Conservation (phyloP, 1,284 basidiomycete genomes). For the Moniliophthora roreri region DNA sequence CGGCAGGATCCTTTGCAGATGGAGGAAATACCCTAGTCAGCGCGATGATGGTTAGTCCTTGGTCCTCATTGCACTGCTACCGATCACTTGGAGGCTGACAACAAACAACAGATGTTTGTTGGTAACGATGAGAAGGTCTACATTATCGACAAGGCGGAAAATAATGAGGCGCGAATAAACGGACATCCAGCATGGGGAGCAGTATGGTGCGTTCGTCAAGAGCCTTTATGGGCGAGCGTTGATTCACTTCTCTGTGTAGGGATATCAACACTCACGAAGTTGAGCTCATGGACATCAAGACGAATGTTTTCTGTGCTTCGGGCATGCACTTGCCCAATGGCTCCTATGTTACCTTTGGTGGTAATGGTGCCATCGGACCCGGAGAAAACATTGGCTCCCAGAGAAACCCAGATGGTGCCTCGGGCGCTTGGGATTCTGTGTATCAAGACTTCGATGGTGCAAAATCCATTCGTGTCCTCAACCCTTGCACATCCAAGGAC, state of each 20-base stretch:
- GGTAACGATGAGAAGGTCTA: conserved; percentile 57
- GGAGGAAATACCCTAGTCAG: conserved; percentile 23
- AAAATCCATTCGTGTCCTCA: conserved; percentile 70
- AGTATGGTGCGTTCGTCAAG: conserved; percentile 50
- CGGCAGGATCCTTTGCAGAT: conserved; percentile 21
- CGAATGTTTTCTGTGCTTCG: conserved; percentile 84
- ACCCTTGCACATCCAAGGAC: conserved; percentile 65
- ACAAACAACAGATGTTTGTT: conserved; percentile 42
- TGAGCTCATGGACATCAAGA: conserved; percentile 67
- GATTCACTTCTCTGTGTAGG: conserved; percentile 26
- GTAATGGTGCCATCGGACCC: conserved; percentile 77
- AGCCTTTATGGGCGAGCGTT: conserved; percentile 35
- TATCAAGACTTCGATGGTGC: conserved; percentile 70
- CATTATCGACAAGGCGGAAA: conserved; percentile 60
- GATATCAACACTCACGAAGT: conserved; percentile 53
- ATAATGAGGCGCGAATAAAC: conserved; percentile 62
- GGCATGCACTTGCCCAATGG: conserved; percentile 71
- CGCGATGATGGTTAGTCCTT: conserved; percentile 28
- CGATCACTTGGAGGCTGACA: conserved; percentile 20
- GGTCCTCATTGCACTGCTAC: background rate
- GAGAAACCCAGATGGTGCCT: conserved; percentile 20
- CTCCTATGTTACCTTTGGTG: conserved; percentile 64
- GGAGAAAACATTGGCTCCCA: conserved; percentile 66
- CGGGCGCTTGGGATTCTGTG: conserved; percentile 48
- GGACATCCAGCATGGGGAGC: conserved; percentile 56